Percentiles rank a stretch among this genome's conserved stretches.
phyloP scores from a whole-genome alignment of 306 rosid genomes.

The Aeschynomene evenia region DNA sequence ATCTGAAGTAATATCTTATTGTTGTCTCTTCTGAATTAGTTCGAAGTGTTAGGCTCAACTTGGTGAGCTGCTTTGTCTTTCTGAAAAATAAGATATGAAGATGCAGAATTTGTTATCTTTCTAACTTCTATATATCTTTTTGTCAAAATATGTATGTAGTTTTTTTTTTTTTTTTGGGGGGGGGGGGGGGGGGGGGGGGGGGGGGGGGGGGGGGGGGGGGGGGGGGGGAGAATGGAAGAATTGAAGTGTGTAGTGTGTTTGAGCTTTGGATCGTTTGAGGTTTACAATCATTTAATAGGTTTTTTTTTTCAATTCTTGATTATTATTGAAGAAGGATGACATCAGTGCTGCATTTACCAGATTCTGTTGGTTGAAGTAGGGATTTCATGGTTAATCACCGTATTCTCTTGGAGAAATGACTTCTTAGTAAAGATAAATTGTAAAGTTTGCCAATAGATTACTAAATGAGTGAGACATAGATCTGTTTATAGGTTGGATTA shows the following conservation, averaged over 20 bases:
- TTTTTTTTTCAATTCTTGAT: neutral
- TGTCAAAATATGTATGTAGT: neutral
- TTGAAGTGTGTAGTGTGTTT: neutral
- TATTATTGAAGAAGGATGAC: slow-evolving; percentile 11
- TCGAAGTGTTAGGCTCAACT: slow-evolving; percentile 13
- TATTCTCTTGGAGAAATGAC: neutral
- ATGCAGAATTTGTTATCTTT: neutral
- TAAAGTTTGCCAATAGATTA: neutral
- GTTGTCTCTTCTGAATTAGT: neutral
- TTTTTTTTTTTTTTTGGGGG: too few species aligned
- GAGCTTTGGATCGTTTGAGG: slow-evolving; percentile 14
- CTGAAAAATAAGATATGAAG: slow-evolving; percentile 14
- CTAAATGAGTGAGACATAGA: slow-evolving; percentile 21
- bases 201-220: too few species aligned
- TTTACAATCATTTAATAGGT: neutral
- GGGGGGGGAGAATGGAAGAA: slow-evolving; percentile 5
- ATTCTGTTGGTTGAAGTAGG: slow-evolving; percentile 19
- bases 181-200: too few species aligned
- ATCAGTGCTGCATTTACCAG: neutral
- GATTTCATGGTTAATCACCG: neutral
- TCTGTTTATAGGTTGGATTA: slow-evolving; percentile 6
- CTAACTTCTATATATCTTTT: slow-evolving; percentile 6
- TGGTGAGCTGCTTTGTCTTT: neutral
- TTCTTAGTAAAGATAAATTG: neutral
- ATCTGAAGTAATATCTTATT: slow-evolving; percentile 18